These are phyloP conservation scores for Rubia tinctorum DNA, from an alignment of 305 asterid genomes.

Conservation along the genomic window DNA sequence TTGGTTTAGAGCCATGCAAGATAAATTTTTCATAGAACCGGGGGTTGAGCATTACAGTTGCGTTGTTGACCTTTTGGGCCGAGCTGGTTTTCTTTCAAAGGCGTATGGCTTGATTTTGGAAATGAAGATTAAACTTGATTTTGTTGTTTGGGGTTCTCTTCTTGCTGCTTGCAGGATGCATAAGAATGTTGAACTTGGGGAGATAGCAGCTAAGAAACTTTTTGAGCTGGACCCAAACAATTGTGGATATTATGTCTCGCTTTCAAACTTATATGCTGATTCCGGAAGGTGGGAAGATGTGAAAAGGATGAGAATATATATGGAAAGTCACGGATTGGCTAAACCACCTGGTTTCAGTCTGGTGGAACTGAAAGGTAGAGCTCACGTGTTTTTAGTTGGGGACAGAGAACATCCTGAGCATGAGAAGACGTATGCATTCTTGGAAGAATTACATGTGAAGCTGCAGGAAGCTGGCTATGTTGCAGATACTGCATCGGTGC, in stretches of 20 bases:
- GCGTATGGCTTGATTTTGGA: slow-evolving; percentile 8
- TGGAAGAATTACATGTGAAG: slow-evolving; percentile 10
- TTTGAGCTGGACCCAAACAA: slow-evolving; percentile 8
- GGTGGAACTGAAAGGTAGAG: slow-evolving; percentile 13
- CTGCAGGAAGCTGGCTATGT: slow-evolving; percentile 8
- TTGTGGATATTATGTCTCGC: slow-evolving; percentile 10
- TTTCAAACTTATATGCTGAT: slow-evolving; percentile 11
- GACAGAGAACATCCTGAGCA: slow-evolving; percentile 10
- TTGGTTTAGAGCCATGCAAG: slow-evolving; percentile 10
- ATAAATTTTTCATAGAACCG: slow-evolving; percentile 3
- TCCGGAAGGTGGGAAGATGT: slow-evolving; percentile 10
- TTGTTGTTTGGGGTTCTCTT: slow-evolving; percentile 11
- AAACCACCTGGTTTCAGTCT: slow-evolving; percentile 12
- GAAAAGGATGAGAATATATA: slow-evolving; percentile 9
- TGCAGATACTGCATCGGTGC: slow-evolving; percentile 11
- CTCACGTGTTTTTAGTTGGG: slow-evolving; percentile 9
- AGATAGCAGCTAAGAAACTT: slow-evolving; percentile 9
- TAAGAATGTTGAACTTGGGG: slow-evolving; percentile 14
- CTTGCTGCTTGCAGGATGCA: slow-evolving; percentile 11
- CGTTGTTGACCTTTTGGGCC: slow-evolving; percentile 12
- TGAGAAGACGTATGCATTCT: slow-evolving; percentile 8
- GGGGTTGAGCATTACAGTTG: slow-evolving; percentile 11
- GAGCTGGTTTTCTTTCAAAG: slow-evolving; percentile 8
- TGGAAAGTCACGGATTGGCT: slow-evolving; percentile 13
- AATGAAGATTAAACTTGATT: slow-evolving; percentile 10